Base-by-base conservation (phyloP, 1,284 basidiomycete species). In the Melampsora medusae region DNA sequence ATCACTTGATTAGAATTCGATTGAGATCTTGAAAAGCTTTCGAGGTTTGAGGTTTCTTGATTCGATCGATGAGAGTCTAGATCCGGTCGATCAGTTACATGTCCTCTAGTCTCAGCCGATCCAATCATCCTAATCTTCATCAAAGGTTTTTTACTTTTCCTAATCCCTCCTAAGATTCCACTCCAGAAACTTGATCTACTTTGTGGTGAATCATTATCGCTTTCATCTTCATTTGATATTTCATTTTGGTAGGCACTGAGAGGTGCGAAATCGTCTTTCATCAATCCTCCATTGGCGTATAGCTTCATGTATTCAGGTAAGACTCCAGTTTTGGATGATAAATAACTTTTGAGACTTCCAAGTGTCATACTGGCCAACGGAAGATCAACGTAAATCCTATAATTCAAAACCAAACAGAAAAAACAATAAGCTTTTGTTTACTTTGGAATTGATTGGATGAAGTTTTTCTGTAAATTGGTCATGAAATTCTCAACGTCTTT, bases 51-150 rank as follows among this genome's bases (percentile, higher is more conserved):
- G 12, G 64, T 48, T 19, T 38, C 48, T 66, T 25, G 28, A 2
- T 28, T 22, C 5, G 31, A 4, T 6, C 17, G 46, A 33, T n/a
- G 65, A 67, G 16, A 53, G 56, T 72, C 35, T 12, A 72, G 49
- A 28, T 67, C 72, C 2, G 65, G 65, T 35, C 72, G 49, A 66
- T 74, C 72, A 14, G 53, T 53, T 9, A 74, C 72, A 56, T 60
- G 35, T 25, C 46, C 65, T 35, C 42, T 48, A 46, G 50, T 74
- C 46, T 74, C 72, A 66, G 49, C 42, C n/a, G 72, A 16, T 10
- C 72, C 72, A 31, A 67, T 64, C 72, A 74, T 74, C 35, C 50
- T 56, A 50, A 74, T 74, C 19, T 56, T 48, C 64, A 74, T 74
- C 4, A 59, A 35, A 12, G 64, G 50, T 48, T 19, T 33, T 49